Conservation (phyloP, 495 filamentous ascomycete species). For the Tuber melanosporum region DNA sequence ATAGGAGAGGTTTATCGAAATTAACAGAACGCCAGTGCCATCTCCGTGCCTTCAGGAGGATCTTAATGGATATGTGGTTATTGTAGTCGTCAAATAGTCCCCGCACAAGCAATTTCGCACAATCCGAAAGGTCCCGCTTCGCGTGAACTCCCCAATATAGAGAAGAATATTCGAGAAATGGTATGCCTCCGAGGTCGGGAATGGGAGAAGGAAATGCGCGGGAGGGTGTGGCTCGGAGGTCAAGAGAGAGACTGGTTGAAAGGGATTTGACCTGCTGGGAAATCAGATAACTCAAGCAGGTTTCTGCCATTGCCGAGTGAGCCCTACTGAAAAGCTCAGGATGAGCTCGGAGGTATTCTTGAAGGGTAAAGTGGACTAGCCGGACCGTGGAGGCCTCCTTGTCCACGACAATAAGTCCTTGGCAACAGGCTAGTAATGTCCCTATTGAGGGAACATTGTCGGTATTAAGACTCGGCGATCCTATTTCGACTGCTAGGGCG, state of each 20-base stretch:
- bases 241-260: neutral
- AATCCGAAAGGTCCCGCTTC: too few relatives aligned
- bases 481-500: neutral
- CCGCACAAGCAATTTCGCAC: too few relatives aligned
- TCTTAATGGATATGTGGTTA: too few relatives aligned
- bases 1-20: too few relatives aligned
- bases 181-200: too few relatives aligned
- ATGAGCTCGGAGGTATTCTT: neutral
- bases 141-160: too few relatives aligned
- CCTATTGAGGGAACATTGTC: neutral
- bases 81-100: too few relatives aligned
- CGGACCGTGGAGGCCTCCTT: neutral
- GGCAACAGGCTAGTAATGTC: neutral
- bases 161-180: too few relatives aligned
- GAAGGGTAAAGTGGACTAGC: neutral
- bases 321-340: neutral
- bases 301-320: neutral
- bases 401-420: neutral
- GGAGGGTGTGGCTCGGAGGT: too few relatives aligned
- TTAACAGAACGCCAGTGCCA: too few relatives aligned
- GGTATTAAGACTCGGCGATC: neutral
- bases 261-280: neutral
- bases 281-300: neutral
- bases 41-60: too few relatives aligned
- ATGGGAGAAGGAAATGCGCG: too few relatives aligned